A percentile compares a stretch with the other conserved stretches of the same genome.
phyloP scores from a whole-genome alignment of 192 early-diverging fungal species.

The Gamsiella multidivaricata region DNA sequence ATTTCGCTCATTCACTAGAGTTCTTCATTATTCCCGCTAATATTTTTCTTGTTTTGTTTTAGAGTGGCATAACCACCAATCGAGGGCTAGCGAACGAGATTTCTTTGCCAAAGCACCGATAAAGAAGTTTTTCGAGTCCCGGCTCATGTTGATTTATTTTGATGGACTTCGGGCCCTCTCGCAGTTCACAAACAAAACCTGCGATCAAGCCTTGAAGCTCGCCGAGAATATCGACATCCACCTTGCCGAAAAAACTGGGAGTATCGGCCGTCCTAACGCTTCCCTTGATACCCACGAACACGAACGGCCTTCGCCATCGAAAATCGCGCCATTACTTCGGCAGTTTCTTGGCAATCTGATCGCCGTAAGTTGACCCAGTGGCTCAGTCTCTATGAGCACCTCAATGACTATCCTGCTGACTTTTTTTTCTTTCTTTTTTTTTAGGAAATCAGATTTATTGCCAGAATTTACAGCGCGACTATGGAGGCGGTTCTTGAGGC shows the following conservation, averaged over 20 bases:
- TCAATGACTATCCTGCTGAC: not conserved
- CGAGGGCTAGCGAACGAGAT: conserved; percentile 41
- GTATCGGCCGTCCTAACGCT: not conserved
- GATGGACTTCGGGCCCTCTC: conserved; percentile 23
- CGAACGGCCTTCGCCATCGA: not conserved
- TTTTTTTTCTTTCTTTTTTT: not conserved
- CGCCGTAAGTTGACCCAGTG: conserved; percentile 34
- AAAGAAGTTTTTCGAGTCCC: conserved; percentile 47
- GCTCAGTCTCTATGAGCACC: too few species aligned
- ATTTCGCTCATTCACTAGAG: not conserved
- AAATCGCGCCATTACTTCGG: conserved; percentile 6
- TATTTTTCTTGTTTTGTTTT: not conserved
- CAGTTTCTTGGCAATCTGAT: conserved; percentile 40
- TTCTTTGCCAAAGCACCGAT: conserved; percentile 45
- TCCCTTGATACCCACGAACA: not conserved
- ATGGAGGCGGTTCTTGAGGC: conserved; percentile 27
- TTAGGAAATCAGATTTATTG: conserved; percentile 39
- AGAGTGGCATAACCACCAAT: conserved; percentile 52
- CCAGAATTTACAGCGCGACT: conserved; percentile 11
- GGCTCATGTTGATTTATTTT: conserved; percentile 30
- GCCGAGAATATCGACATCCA: conserved; percentile 23
- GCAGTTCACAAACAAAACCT: conserved; percentile 28
- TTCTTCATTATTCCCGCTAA: not conserved
- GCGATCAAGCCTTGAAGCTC: conserved; percentile 22
- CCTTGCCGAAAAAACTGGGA: conserved; percentile 7